Conservation (phyloP, 1,139 yeast genomes). For the Debaryomyces fabryi region DNA sequence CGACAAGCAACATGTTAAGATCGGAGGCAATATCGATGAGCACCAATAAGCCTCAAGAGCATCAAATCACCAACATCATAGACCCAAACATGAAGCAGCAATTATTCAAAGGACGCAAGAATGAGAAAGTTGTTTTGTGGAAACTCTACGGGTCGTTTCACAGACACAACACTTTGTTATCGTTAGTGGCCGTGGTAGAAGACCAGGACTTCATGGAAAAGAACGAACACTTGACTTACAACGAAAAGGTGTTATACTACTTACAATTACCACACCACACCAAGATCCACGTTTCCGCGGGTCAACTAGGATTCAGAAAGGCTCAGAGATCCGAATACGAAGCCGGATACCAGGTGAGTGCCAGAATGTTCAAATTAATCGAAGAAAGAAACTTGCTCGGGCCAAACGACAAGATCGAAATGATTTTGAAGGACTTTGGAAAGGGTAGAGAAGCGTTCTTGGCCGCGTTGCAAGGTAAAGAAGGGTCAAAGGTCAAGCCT, state of each 20-base stretch:
- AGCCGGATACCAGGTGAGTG: conserved; percentile 87
- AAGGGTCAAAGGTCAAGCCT: conserved; percentile 71
- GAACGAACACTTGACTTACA: conserved; percentile 60
- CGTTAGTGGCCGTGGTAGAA: conserved; percentile 72
- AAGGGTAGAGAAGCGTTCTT: conserved; percentile 88
- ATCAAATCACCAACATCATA: conserved; percentile 7
- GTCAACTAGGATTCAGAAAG: conserved; percentile 74
- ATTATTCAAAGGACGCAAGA: conserved; percentile 17
- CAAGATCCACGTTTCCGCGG: conserved; percentile 66
- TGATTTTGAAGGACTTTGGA: conserved; percentile 80
- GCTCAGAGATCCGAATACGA: conserved; percentile 89
- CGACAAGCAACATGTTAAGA: not conserved
- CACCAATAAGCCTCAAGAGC: not conserved
- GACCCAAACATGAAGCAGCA: conserved; percentile 11
- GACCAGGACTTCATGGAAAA: conserved; percentile 61
- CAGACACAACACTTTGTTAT: conserved; percentile 79
- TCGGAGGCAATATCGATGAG: not conserved
- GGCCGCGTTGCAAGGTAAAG: conserved; percentile 85
- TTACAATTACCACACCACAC: conserved; percentile 80
- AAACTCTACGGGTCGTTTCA: conserved; percentile 77
- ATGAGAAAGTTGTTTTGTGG: conserved; percentile 54
- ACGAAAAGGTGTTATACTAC: conserved; percentile 77
- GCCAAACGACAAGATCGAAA: conserved; percentile 62
- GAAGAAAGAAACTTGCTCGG: conserved; percentile 57
- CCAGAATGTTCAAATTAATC: conserved; percentile 72